Percentiles rank a stretch among this genome's conserved stretches.
phyloP scores from a whole-genome alignment of 2,329 filamentous ascomycete species.

The Colletotrichum noveboracense region DNA sequence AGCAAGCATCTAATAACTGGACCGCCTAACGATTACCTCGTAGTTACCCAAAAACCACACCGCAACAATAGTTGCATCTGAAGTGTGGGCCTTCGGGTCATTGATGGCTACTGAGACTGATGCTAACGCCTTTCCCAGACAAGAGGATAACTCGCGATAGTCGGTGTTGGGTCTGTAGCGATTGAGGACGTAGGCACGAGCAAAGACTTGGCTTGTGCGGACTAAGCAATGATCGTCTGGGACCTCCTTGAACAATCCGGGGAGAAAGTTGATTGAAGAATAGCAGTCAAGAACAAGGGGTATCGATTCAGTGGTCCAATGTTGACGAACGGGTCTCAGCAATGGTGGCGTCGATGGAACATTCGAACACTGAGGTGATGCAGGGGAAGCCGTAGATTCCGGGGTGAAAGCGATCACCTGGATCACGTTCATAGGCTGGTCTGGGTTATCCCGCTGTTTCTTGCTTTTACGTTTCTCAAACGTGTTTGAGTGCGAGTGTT shows the following conservation, averaged over 20 bases:
- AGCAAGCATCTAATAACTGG: background rate
- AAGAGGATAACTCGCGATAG: constrained; percentile 36
- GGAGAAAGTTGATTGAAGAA: constrained; percentile 38
- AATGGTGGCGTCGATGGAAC: background rate
- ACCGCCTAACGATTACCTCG: constrained; percentile 31
- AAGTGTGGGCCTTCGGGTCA: constrained; percentile 28
- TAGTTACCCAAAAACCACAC: constrained; percentile 47
- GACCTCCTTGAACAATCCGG: constrained; percentile 29
- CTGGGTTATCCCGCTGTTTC: constrained; percentile 23
- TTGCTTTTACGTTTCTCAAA: constrained; percentile 32
- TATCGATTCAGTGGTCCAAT: constrained; percentile 44
- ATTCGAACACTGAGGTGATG: background rate
- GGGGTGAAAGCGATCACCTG: background rate
- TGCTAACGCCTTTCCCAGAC: constrained; percentile 41
- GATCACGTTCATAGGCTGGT: background rate
- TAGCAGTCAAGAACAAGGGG: constrained; percentile 45
- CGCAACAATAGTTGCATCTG: constrained; percentile 40
- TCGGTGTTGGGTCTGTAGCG: constrained; percentile 34
- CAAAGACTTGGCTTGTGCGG: constrained; percentile 44
- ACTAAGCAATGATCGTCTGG: constrained; percentile 38
- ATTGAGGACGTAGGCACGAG: constrained; percentile 44
- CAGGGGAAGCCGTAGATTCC: background rate
- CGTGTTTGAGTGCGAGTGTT: constrained; percentile 33
- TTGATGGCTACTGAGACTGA: constrained; percentile 42
- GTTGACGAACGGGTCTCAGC: constrained; percentile 29